These are phyloP conservation scores for Fragaria iinumae DNA, from an alignment of 306 rosid genomes.

Conservation along the genomic window DNA sequence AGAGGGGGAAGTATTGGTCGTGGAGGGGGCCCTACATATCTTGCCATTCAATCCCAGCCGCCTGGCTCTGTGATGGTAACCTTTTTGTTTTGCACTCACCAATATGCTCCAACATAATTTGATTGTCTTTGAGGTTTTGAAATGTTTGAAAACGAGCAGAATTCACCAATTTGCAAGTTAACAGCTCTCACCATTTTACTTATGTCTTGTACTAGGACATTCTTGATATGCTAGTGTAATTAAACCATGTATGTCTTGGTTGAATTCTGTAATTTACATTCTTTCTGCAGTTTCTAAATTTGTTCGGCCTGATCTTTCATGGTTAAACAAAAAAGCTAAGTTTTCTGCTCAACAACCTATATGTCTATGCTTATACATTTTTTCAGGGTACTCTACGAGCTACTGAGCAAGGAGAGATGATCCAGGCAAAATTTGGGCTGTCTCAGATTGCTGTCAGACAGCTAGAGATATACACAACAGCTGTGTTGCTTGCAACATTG, in stretches of 20 bases:
- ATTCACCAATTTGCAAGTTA: neutral
- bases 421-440: constrained; percentile 87
- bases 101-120: constrained; percentile 4
- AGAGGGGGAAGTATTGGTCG: constrained; percentile 98
- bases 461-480: constrained; percentile 91
- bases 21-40: constrained; percentile 95
- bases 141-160: neutral
- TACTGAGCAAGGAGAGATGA: constrained; percentile 99
- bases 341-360: constrained; percentile 1
- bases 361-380: constrained; percentile 12
- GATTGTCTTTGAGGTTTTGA: constrained; percentile 1
- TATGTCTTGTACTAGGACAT: neutral
- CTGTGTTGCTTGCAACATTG: constrained; percentile 90
- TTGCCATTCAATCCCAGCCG: constrained; percentile 98
- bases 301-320: neutral
- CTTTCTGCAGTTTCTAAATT: neutral
- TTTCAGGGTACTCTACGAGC: constrained; percentile 80
- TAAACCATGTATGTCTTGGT: neutral
- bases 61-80: constrained; percentile 95
- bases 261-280: neutral
- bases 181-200: neutral
- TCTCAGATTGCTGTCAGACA: constrained; percentile 91
- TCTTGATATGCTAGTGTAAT: neutral
- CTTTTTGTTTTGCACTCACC: constrained; percentile 8
- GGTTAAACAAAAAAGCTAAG: neutral